Evolutionary conservation across 169 alveolate genomes (phyloP), one percentile per base, ranked within the genome.

Genomic region (Cryptosporidium bovis): DNA sequence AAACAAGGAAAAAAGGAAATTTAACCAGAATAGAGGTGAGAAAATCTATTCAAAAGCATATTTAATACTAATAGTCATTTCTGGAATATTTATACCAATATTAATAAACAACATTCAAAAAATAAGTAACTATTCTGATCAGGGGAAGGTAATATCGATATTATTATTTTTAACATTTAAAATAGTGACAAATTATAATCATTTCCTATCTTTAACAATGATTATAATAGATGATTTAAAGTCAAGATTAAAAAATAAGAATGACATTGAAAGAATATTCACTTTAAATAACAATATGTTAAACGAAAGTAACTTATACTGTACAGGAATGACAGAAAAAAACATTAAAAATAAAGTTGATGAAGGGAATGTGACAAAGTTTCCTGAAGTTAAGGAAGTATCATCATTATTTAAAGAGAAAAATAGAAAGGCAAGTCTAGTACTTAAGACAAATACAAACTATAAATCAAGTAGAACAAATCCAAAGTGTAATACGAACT

Each of bases 121-220:
- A 55, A 51, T 69, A 24, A 31, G 56, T 34, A 33, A 60, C 27
- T 69, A 69, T 36, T 51, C 44, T n/a, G 83, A 69, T n/a, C 83
- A 69, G 31, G 83, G 83, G 6, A 44, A 56, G 40, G 53, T 69
- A 33, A 69, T 53, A n/a, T 69, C 51, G 10, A 53, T 69, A 51
- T 55, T 69, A 69, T 69, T 69, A 29, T 69, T 69, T 69, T 53
- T 69, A 69, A 33, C 67, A 31, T n/a, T 69, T 8, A 69, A 53
- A 55, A 44, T 69, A 34, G 40, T 69, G 20, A 69, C 83, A 2
- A 69, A 69, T 34, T 66, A 69, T 34, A 69, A 34, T 4, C 66
- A 69, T 55, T 69, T 69, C 56, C 53, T 53, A 56, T 51, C n/a
- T 20, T 33, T 69, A 34, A 33, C 36, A 53, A 20, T 69, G 31